These are phyloP conservation scores for Septoria linicola DNA, from an alignment of 2,329 filamentous ascomycete genomes.

Conservation along the genomic window DNA sequence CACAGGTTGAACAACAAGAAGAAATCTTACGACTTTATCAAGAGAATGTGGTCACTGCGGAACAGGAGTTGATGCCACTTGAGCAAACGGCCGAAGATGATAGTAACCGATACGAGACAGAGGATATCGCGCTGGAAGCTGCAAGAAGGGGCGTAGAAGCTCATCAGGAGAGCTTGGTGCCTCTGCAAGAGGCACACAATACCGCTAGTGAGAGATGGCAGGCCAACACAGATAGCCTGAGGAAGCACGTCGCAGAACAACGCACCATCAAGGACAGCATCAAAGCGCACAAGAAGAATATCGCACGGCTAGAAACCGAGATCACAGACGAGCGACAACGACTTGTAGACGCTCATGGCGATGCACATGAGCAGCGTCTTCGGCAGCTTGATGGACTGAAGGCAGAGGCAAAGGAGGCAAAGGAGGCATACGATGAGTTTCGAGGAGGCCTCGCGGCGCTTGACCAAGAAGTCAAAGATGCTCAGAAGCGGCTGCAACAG, in stretches of 20 bases:
- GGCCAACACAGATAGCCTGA: conserved; percentile 29
- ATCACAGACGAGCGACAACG: conserved; percentile 59
- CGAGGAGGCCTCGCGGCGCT: conserved; percentile 39
- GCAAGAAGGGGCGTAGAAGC: conserved; percentile 39
- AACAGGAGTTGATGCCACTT: conserved; percentile 49
- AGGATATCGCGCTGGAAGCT: conserved; percentile 42
- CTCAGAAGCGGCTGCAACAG: conserved; percentile 37
- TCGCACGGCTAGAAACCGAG: conserved; percentile 45
- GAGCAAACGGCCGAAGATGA: conserved; percentile 47
- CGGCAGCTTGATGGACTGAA: conserved; percentile 53
- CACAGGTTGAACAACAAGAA: conserved; percentile 78
- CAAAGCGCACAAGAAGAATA: conserved; percentile 50
- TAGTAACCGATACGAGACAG: conserved; percentile 44
- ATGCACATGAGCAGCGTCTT: conserved; percentile 62
- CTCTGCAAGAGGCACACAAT: conserved; percentile 49
- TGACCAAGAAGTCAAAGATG: conserved; percentile 38
- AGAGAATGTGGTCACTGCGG: conserved; percentile 35
- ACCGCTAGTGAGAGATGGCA: conserved; percentile 56
- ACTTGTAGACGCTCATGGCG: conserved; percentile 64
- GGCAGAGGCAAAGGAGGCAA: conserved; percentile 49
- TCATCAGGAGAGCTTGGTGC: conserved; percentile 40
- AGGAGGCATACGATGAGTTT: conserved; percentile 44
- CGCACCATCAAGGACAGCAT: conserved; percentile 62
- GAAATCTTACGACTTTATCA: conserved; percentile 33
- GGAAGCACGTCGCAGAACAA: conserved; percentile 53